Evolutionary conservation across 164 flowering plant genomes (phyloP).

Genomic region (Sextonia rubra): DNA sequence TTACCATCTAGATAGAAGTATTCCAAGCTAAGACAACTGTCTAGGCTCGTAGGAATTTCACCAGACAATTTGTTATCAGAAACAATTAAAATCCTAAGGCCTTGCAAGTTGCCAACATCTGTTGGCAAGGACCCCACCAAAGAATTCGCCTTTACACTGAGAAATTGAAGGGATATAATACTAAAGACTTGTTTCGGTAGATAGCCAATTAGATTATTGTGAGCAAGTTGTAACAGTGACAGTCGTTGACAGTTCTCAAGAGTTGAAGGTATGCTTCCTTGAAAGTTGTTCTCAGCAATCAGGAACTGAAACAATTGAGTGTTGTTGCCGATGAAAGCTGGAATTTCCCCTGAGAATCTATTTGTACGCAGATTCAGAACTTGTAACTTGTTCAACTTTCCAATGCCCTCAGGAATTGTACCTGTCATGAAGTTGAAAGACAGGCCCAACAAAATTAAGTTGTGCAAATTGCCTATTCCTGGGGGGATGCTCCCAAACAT

Average conservation of each 20-base stretch:
- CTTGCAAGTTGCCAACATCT: background rate
- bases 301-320: background rate
- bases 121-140: background rate
- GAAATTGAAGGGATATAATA: no score
- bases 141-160: background rate
- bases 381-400: conserved; percentile 8
- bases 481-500: conserved; percentile 29
- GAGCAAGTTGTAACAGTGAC: no score
- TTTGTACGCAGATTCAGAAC: background rate
- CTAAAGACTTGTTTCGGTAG: no score
- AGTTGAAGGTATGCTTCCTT: conserved; percentile 12
- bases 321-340: conserved; percentile 12
- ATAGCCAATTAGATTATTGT: no score
- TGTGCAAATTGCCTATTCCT: background rate
- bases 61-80: no score
- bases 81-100: background rate
- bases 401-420: no score
- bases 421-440: no score
- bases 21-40: no score
- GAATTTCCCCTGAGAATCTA: conserved; percentile 13
- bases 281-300: conserved; percentile 6
- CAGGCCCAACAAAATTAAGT: no score
- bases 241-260: no score
- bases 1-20: no score
- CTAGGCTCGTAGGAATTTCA: no score